A percentile compares a stretch with the other conserved stretches of the same genome.
phyloP scores from a whole-genome alignment of 345 rosid species.

The thale cress (Arabidopsis thaliana) region DNA sequence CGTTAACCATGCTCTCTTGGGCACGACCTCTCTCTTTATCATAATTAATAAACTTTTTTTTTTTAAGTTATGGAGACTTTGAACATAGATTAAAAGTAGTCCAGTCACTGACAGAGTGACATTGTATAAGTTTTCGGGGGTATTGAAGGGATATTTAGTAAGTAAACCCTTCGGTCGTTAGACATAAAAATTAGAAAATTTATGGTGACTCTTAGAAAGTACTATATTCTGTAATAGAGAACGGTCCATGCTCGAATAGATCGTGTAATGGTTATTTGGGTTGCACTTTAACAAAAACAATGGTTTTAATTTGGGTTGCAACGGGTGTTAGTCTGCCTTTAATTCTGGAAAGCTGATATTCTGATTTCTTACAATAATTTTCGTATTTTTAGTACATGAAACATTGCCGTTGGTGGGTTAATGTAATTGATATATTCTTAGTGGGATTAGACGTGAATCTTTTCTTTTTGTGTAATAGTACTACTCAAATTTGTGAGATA shows the following conservation, averaged over 20 bases:
- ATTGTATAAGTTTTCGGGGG: background rate
- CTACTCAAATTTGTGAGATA: background rate
- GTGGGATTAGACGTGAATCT: background rate
- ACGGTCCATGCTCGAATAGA: background rate
- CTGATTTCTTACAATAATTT: background rate
- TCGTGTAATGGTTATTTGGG: background rate
- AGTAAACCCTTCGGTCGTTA: background rate
- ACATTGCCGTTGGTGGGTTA: background rate
- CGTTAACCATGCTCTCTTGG: slow-evolving; percentile 26
- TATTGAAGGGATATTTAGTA: background rate
- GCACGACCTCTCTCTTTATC: slow-evolving; percentile 24
- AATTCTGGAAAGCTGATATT: background rate
- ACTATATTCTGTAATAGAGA: background rate
- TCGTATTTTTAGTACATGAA: background rate
- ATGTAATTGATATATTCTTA: too few species aligned
- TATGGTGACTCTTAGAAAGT: background rate
- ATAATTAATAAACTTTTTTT: background rate
- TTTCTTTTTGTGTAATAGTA: background rate
- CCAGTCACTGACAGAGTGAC: too few species aligned
- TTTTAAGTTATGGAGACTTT: slow-evolving; percentile 11
- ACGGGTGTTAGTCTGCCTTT: background rate
- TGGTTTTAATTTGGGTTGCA: background rate
- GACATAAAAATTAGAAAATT: background rate
- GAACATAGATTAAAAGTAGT: background rate
- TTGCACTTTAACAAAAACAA: background rate